A percentile compares a stretch with the other conserved stretches of the same genome.
phyloP scores from a whole-genome alignment of 257 asterid genomes.

The Solanum appendiculatum region DNA sequence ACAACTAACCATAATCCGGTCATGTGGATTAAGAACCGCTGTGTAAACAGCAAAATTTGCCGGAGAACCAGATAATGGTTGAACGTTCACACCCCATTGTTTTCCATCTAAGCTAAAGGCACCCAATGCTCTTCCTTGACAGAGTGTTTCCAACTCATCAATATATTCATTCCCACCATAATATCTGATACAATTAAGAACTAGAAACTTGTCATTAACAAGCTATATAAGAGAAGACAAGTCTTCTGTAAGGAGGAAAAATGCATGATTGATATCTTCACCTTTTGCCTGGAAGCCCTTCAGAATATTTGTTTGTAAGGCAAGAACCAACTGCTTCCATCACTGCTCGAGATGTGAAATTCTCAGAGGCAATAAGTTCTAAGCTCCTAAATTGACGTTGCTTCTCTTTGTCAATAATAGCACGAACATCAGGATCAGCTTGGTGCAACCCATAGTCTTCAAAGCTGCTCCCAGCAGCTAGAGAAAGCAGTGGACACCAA shows the following conservation, averaged over 20 bases:
- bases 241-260: not conserved
- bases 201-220: not conserved
- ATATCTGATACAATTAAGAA: conserved; percentile 30
- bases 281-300: conserved; percentile 97
- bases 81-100: conserved; percentile 93
- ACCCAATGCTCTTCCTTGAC: conserved; percentile 87
- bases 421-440: conserved; percentile 68
- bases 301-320: conserved; percentile 91
- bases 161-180: conserved; percentile 91
- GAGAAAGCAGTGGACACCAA: not conserved
- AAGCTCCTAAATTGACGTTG: conserved; percentile 83
- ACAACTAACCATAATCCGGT: conserved; percentile 67
- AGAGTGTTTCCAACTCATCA: conserved; percentile 83
- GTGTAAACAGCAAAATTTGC: conserved; percentile 96
- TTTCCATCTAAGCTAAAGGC: conserved; percentile 73
- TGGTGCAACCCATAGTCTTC: conserved; percentile 49
- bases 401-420: conserved; percentile 75
- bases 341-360: conserved; percentile 94
- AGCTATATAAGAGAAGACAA: not conserved
- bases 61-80: conserved; percentile 93
- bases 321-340: conserved; percentile 99
- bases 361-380: conserved; percentile 93
- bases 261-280: conserved; percentile 4
- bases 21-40: conserved; percentile 82
- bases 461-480: conserved; percentile 53